These are phyloP conservation scores for Penicillium sp. DNA, from an alignment of 2,329 filamentous ascomycete species.

Conservation along the genomic window DNA sequence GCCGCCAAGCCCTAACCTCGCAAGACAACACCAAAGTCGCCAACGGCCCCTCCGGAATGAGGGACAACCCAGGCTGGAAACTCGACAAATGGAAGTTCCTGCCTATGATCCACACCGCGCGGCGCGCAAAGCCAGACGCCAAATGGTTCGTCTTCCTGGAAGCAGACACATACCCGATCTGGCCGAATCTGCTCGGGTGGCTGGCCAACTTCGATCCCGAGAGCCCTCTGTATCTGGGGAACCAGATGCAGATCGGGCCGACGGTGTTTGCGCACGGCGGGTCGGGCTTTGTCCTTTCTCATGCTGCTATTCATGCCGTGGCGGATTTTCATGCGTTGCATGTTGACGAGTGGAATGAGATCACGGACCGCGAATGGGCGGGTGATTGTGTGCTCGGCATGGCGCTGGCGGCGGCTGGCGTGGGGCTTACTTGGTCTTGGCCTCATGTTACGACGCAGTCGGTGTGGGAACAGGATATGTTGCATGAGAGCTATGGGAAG, in stretches of 20 bases:
- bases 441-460: constrained; percentile 22
- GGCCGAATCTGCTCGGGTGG: constrained; percentile 51
- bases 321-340: constrained; percentile 41
- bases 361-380: constrained; percentile 43
- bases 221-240: constrained; percentile 49
- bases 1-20: constrained; percentile 35
- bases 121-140: constrained; percentile 42
- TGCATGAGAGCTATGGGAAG: constrained; percentile 18
- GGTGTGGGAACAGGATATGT: constrained; percentile 27
- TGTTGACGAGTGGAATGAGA: constrained; percentile 41
- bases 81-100: constrained; percentile 56
- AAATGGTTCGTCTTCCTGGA: constrained; percentile 57
- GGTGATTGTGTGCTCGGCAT: constrained; percentile 48
- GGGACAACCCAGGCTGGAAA: constrained; percentile 45
- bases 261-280: constrained; percentile 50
- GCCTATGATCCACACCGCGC: constrained; percentile 51
- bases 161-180: constrained; percentile 54
- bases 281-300: constrained; percentile 49
- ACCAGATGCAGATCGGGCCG: constrained; percentile 47
- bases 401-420: constrained; percentile 40
- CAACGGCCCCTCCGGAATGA: constrained; percentile 31
- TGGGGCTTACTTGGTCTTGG: constrained; percentile 36
- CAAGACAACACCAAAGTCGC: constrained; percentile 27
- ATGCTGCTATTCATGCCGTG: constrained; percentile 43
- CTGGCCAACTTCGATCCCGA: constrained; percentile 46